These are phyloP conservation scores for Fusarium metavorans DNA, from an alignment of 2,329 filamentous ascomycete genomes.

Conservation along the genomic window DNA sequence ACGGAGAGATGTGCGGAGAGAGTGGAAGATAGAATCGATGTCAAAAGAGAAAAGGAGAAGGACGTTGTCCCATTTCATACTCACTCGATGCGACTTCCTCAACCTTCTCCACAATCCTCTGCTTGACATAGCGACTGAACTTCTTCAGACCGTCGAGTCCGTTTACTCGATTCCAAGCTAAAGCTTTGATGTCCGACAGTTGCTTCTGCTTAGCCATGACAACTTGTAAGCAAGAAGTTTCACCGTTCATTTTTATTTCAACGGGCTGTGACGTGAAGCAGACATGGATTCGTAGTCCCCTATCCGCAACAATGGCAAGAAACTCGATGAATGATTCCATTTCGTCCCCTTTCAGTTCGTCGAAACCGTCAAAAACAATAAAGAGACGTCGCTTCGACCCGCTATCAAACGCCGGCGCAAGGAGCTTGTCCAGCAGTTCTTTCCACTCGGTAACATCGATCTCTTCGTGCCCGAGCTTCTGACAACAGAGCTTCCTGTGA, in stretches of 20 bases:
- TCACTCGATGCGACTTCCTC: background rate
- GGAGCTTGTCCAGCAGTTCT: background rate
- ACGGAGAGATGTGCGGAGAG: background rate
- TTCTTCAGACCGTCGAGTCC: background rate
- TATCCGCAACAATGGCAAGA: background rate
- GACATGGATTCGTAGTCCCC: background rate
- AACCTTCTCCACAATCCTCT: background rate
- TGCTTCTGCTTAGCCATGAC: background rate
- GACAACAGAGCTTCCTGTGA: background rate
- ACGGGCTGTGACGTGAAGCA: background rate
- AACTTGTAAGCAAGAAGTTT: background rate
- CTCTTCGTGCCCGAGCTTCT: background rate
- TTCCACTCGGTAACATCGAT: background rate
- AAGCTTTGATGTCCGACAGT: background rate
- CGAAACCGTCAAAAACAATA: background rate
- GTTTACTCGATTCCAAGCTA: background rate
- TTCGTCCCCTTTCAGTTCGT: background rate
- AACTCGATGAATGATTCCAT: background rate
- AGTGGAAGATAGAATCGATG: background rate
- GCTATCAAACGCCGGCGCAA: background rate
- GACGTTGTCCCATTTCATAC: background rate
- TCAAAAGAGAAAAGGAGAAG: background rate
- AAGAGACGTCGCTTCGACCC: background rate
- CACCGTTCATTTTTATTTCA: background rate
- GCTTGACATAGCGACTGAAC: background rate